Base-by-base conservation (phyloP, 768 basidiomycete genomes). In the Trametes maxima region DNA sequence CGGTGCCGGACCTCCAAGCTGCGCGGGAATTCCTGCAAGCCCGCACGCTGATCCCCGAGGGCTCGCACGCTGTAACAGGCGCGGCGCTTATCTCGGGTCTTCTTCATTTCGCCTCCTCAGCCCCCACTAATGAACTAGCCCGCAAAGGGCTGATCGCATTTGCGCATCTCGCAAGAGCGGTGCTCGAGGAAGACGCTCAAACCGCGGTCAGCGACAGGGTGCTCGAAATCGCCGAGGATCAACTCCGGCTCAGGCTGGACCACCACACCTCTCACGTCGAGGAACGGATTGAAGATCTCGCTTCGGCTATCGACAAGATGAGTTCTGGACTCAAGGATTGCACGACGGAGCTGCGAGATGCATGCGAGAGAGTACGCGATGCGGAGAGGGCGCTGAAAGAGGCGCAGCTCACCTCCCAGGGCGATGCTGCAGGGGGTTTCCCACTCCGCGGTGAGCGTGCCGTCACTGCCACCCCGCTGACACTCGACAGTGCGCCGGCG, bases 41-140 rank as follows among this genome's bases (percentile, higher is more conserved):
- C 16, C 17, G 19, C 12, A 33, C 33, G 13, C 49, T 59, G 28
- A 51, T 59, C 40, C 57, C 49, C 4, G 57, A 59, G 19, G 57
- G 57, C 8, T 5, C 16, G 4, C 22, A 42, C 12, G 57, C 57
- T 33, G 7, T 51, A 22, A 50, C 49, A 19, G 13, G 28, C 28
- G 39, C 28, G 17, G 5, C 48, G 19, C 57, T 58, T 21, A 36
- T 58, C 48, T 19, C 57, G 17, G 57, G 57, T 11, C 57, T 58
- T 7, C 49, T 58, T 0, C 57, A 58, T 22, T 17, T 58, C 25
- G 48, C 57, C 3, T 35, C 5, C 17, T 12, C 17, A 6, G 17
- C 25, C 5, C 48, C 57, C 17, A 2, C 48, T 14, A 2, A 25
- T 12, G 55, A 57, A 14, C 36, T 58, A 17, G 48, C 57, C 0